Evolutionary conservation across 164 flowering plant genomes (phyloP).

Genomic region (Liriodendron chinense): DNA sequence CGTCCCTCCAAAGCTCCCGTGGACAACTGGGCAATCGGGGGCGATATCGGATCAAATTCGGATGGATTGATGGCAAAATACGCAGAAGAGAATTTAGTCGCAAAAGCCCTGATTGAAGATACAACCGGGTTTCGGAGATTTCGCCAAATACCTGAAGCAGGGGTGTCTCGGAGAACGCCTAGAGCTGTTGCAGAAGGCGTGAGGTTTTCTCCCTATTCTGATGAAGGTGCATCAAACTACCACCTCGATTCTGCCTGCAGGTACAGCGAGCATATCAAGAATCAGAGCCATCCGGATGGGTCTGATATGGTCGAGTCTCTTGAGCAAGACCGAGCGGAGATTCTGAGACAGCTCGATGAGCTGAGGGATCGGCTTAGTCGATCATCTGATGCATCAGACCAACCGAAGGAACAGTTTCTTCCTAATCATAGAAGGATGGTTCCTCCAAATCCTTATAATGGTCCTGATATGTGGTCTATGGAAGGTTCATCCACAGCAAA

Average conservation of each 20-base stretch:
- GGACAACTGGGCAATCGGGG: slow-evolving; percentile 13
- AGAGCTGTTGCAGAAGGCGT: slow-evolving; percentile 19
- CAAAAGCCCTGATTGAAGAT: slow-evolving; percentile 18
- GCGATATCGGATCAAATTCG: slow-evolving; percentile 9
- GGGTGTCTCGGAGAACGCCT: slow-evolving; percentile 15
- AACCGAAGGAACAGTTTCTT: slow-evolving; percentile 41
- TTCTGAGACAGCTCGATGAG: slow-evolving; percentile 70
- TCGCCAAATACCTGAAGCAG: slow-evolving; percentile 6
- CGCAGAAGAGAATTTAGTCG: slow-evolving; percentile 19
- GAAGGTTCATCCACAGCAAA: slow-evolving; percentile 27
- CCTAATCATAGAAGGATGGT: slow-evolving; percentile 36
- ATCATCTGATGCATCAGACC: slow-evolving; percentile 45
- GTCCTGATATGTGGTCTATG: slow-evolving; percentile 29
- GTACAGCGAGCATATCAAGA: slow-evolving; percentile 23
- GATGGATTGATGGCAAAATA: slow-evolving; percentile 11
- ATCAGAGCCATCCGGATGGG: slow-evolving; percentile 12
- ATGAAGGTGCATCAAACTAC: slow-evolving; percentile 44
- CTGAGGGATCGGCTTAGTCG: slow-evolving; percentile 57
- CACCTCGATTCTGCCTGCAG: slow-evolving; percentile 18
- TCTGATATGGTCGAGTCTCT: slow-evolving; percentile 33
- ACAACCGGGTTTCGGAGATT: slow-evolving; percentile 10
- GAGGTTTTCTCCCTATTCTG: slow-evolving; percentile 29
- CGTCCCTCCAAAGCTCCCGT: slow-evolving; percentile 13
- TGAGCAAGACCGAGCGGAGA: slow-evolving; percentile 65
- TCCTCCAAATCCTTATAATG: slow-evolving; percentile 34